phyloP scores from a whole-genome alignment of 306 rosid genomes.

The Citrullus mucosospermus region DNA sequence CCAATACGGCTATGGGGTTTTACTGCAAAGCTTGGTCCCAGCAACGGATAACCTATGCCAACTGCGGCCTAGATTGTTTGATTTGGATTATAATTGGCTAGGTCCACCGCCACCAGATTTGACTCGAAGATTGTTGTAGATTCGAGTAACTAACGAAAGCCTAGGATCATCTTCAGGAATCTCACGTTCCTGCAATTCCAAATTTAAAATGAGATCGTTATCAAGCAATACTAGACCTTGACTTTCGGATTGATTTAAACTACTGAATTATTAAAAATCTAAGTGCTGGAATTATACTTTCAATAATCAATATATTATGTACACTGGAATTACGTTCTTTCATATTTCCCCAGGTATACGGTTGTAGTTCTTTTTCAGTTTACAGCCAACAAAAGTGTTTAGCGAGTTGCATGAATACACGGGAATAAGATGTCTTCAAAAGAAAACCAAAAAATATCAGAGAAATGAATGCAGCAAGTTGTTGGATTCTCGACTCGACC shows the following conservation, averaged over 20 bases:
- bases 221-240: no score
- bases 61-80: not conserved
- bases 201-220: no score
- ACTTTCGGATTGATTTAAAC: not conserved
- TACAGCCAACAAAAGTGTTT: not conserved
- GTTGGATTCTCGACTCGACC: not conserved
- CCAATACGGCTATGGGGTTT: not conserved
- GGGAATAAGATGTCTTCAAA: not conserved
- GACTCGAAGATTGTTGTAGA: constrained; percentile 16
- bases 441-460: not conserved
- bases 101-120: constrained; percentile 28
- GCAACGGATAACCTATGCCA: not conserved
- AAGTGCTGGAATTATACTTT: not conserved
- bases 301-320: not conserved
- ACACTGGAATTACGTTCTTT: not conserved
- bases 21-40: not conserved
- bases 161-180: constrained; percentile 83
- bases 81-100: not conserved
- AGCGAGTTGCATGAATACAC: not conserved
- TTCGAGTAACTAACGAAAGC: constrained; percentile 35
- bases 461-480: not conserved
- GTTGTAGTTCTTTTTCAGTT: not conserved
- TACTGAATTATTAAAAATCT: not conserved
- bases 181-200: constrained; percentile 36
- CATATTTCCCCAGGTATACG: not conserved